These are phyloP conservation scores for Saturnispora besseyi DNA, from an alignment of 805 yeast species.

Conservation along the genomic window DNA sequence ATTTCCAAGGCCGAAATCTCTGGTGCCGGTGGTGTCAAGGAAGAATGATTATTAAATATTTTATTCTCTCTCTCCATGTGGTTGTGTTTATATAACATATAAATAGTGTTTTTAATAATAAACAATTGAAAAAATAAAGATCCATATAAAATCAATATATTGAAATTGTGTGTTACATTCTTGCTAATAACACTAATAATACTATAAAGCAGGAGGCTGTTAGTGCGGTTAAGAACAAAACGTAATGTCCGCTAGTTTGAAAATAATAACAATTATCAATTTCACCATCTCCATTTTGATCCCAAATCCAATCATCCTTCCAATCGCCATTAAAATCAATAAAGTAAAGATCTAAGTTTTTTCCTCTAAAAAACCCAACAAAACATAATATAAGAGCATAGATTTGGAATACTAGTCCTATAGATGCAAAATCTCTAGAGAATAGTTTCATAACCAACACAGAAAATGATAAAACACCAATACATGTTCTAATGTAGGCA, in stretches of 20 bases:
- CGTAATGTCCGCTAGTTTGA: conserved; percentile 54
- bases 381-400: conserved; percentile 43
- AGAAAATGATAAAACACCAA: conserved; percentile 58
- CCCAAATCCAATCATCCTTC: conserved; percentile 15
- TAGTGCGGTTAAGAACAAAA: conserved; percentile 40
- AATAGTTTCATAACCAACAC: conserved; percentile 58
- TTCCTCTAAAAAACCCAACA: conserved; percentile 29
- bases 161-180: conserved; percentile 25
- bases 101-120: background rate
- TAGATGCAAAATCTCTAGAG: conserved; percentile 50
- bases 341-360: conserved; percentile 27
- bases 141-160: background rate
- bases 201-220: conserved; percentile 45
- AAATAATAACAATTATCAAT: conserved; percentile 30
- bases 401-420: conserved; percentile 57
- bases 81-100: background rate
- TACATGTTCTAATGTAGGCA: conserved; percentile 66
- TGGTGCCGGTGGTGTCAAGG: conserved; percentile 84
- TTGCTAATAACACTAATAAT: conserved; percentile 40
- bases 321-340: conserved; percentile 20
- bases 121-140: background rate
- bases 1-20: conserved; percentile 76
- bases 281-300: conserved; percentile 9
- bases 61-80: background rate
- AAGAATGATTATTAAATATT: conserved; percentile 42